Conservation (phyloP, 23 red algal species). For the Pyropia yezoensis region DNA sequence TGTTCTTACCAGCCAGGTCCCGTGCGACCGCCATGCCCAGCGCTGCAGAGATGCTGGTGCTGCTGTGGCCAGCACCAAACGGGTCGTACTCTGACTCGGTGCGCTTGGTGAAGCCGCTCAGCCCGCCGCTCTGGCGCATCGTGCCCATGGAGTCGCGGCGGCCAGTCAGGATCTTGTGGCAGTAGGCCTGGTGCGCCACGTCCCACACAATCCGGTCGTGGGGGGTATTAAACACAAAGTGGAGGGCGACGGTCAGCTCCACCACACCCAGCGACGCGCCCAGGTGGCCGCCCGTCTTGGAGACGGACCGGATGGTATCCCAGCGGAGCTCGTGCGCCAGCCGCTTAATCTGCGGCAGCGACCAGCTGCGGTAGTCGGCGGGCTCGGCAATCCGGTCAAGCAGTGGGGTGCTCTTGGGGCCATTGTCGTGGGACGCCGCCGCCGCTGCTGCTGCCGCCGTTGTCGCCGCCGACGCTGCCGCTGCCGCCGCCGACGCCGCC, state of each 20-base stretch:
- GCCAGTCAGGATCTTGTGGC: conserved; percentile 98
- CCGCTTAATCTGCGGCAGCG: conserved; percentile 39
- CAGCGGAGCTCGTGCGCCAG: conserved; percentile 87
- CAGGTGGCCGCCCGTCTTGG: conserved; percentile 85
- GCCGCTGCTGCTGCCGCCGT: neutral
- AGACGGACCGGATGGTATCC: conserved; percentile 69
- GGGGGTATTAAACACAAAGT: conserved; percentile 95
- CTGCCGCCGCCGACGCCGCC: neutral
- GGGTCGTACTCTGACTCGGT: conserved; percentile 82
- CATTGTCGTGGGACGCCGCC: neutral
- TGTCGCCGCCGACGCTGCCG: neutral
- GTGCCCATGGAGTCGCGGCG: conserved; percentile 78
- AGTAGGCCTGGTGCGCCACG: conserved; percentile 93
- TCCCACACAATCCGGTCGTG: conserved; percentile 94
- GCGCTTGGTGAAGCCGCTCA: conserved; percentile 88
- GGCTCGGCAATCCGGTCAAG: conserved; percentile 61
- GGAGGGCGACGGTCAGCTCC: conserved; percentile 86
- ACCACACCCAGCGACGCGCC: conserved; percentile 92
- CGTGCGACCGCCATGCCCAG: conserved; percentile 87
- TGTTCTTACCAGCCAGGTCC: conserved; percentile 64
- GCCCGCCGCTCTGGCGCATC: conserved; percentile 75
- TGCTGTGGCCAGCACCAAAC: conserved; percentile 91
- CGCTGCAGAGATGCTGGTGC: conserved; percentile 81
- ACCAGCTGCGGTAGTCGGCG: conserved; percentile 39
- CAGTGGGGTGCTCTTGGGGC: conserved; percentile 41